Conservation (phyloP, 495 filamentous ascomycete genomes). For the Penicillium arizonense region DNA sequence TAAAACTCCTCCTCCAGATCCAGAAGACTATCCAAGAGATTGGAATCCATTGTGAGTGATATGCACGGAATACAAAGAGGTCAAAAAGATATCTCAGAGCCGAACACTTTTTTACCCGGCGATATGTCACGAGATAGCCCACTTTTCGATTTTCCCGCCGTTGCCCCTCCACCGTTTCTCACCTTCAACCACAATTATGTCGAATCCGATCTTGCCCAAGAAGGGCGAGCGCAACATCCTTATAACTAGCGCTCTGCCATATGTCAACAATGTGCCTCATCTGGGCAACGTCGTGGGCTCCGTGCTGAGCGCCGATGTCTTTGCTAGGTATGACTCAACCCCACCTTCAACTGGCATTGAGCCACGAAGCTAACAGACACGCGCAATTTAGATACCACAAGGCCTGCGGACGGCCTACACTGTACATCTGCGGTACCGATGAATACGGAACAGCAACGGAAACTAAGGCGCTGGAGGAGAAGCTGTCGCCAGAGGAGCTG, state of each 20-base stretch:
- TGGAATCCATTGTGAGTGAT: slow-evolving; percentile 34
- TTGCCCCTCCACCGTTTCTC: slow-evolving; percentile 29
- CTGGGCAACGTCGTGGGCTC: slow-evolving; percentile 92
- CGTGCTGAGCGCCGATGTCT: slow-evolving; percentile 81
- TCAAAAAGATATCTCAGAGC: slow-evolving; percentile 1
- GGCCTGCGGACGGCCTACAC: slow-evolving; percentile 62
- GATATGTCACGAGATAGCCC: slow-evolving; percentile 31
- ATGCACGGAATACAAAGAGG: slow-evolving; percentile 2
- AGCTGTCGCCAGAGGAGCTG: slow-evolving; percentile 66
- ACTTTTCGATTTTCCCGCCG: slow-evolving; percentile 29
- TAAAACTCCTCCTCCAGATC: slow-evolving; percentile 84
- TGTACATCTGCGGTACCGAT: slow-evolving; percentile 58
- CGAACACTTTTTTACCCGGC: slow-evolving; percentile 4
- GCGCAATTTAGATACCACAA: slow-evolving; percentile 62
- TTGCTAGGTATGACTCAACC: slow-evolving; percentile 53
- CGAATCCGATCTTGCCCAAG: slow-evolving; percentile 40
- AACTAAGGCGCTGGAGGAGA: slow-evolving; percentile 70
- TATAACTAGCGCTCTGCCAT: slow-evolving; percentile 63
- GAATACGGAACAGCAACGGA: slow-evolving; percentile 89
- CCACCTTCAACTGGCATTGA: slow-evolving; percentile 5
- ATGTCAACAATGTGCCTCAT: slow-evolving; percentile 96
- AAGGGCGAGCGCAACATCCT: slow-evolving; percentile 48
- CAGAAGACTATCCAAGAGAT: slow-evolving; percentile 71
- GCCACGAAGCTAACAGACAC: slow-evolving; percentile 17
- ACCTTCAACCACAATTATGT: slow-evolving; percentile 25